Evolutionary conservation across 140 eudicot genomes (phyloP).

Genomic region (Oenanthe javanica): DNA sequence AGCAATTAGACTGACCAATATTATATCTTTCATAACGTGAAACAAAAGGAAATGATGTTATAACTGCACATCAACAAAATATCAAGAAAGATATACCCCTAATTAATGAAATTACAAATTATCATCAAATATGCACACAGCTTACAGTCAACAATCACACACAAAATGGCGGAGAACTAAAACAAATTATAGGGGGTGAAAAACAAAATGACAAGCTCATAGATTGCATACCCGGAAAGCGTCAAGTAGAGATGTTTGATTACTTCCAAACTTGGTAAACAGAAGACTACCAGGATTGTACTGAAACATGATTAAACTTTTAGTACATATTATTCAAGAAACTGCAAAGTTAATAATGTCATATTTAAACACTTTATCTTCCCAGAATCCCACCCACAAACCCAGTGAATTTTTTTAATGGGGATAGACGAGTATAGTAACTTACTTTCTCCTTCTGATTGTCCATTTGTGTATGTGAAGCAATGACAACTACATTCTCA

Average conservation of each 20-base stretch:
- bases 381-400: not conserved
- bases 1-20: not conserved
- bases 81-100: not conserved
- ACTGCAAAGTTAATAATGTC: not conserved
- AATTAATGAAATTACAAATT: not conserved
- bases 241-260: conserved; percentile 70
- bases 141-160: not conserved
- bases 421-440: not conserved
- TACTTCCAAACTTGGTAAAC: conserved; percentile 84
- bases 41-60: not conserved
- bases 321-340: not conserved
- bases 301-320: conserved; percentile 27
- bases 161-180: not conserved
- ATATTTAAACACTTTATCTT: not conserved
- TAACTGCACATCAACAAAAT: not conserved
- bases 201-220: not conserved
- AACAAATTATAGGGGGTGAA: not conserved
- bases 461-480: conserved; percentile 76
- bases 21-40: not conserved
- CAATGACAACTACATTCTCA: conserved; percentile 63
- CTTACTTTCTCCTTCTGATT: conserved; percentile 83
- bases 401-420: not conserved
- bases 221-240: conserved; percentile 65
- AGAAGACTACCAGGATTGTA: conserved; percentile 83
- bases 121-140: not conserved